Evolutionary conservation across 495 filamentous ascomycete species (phyloP).

Genomic region (Achaetomiella virescens): DNA sequence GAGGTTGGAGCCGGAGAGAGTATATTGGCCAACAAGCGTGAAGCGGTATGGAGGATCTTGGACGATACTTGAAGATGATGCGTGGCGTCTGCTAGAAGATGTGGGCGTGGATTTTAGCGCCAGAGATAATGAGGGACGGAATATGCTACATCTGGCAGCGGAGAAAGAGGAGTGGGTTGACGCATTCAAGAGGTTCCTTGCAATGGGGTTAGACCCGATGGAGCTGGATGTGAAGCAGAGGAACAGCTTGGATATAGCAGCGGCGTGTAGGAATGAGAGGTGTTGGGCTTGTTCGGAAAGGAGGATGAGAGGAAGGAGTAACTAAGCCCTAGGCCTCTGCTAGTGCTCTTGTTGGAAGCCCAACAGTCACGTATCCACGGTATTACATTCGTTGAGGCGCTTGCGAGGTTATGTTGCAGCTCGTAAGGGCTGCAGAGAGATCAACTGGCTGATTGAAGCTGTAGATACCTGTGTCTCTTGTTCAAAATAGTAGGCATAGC

Average conservation of each 20-base stretch:
- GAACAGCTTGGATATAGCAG: slow-evolving; percentile 24
- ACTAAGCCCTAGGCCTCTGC: no score
- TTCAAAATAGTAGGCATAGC: no score
- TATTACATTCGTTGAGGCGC: no score
- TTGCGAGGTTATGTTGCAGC: no score
- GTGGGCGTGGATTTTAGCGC: slow-evolving; percentile 9
- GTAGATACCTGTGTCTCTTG: no score
- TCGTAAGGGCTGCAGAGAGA: no score
- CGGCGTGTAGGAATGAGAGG: slow-evolving; percentile 12
- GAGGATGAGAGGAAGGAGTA: background rate
- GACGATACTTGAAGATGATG: background rate
- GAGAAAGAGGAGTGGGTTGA: background rate
- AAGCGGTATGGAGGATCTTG: background rate
- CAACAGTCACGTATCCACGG: no score
- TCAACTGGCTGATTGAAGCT: no score
- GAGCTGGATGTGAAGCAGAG: slow-evolving; percentile 26
- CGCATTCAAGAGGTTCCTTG: slow-evolving; percentile 21
- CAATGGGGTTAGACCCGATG: slow-evolving; percentile 27
- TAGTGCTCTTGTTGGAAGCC: no score
- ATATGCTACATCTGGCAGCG: slow-evolving; percentile 20
- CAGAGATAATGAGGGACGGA: slow-evolving; percentile 4
- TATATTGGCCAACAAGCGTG: background rate
- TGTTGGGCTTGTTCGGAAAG: slow-evolving; percentile 18
- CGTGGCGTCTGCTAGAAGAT: slow-evolving; percentile 2
- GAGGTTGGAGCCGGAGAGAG: background rate